Conservation (phyloP, 257 asterid species). For the Rhazya stricta region DNA sequence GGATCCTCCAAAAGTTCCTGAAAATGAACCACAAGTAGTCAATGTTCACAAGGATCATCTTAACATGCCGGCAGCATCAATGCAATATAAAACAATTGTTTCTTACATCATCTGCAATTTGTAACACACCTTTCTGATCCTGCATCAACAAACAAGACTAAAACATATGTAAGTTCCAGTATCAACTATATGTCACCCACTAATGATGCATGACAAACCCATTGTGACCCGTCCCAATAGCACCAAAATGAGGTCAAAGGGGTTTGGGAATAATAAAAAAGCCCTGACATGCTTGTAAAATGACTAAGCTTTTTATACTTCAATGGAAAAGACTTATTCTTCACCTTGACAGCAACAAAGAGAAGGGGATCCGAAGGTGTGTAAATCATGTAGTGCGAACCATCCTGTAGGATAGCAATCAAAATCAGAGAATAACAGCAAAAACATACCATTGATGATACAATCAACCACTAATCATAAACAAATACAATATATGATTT, state of each 20-base stretch:
- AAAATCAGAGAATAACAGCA: conserved; percentile 22
- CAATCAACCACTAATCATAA: neutral
- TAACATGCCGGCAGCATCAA: neutral
- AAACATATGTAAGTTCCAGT: too few relatives aligned
- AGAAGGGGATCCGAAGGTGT: conserved; percentile 98
- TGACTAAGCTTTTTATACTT: neutral
- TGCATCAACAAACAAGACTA: conserved; percentile 38
- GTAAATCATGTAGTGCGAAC: conserved; percentile 95
- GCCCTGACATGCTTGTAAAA: neutral
- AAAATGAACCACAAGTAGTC: conserved; percentile 13
- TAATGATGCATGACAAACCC: too few relatives aligned
- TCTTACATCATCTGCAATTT: conserved; percentile 95
- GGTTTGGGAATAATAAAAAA: neutral
- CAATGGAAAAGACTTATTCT: neutral
- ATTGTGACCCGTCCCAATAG: too few relatives aligned
- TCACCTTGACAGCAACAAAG: conserved; percentile 88
- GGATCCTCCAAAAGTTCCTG: conserved; percentile 97
- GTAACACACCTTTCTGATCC: conserved; percentile 67
- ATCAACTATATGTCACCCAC: neutral
- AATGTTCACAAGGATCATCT: neutral
- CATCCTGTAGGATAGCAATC: conserved; percentile 60
- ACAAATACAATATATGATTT: neutral
- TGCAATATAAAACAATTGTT: conserved; percentile 3
- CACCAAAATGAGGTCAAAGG: neutral
- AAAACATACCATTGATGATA: neutral